Percentiles rank a stretch among this genome's conserved stretches.
These are phyloP conservation scores for Phaffomyces antillensis DNA, from an alignment of 805 yeast species.

Conservation along the genomic window DNA sequence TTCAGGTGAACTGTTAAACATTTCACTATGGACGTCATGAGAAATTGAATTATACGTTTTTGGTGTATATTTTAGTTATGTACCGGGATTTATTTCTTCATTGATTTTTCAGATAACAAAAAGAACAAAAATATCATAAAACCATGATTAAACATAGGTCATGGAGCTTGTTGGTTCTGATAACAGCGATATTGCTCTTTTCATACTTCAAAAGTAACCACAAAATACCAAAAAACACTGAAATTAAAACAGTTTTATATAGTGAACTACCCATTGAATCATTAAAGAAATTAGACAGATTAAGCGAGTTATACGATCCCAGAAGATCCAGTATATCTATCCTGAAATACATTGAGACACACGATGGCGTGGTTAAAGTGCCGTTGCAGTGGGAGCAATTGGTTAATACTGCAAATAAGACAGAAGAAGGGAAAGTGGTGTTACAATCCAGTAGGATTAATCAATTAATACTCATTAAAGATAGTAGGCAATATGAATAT, in stretches of 20 bases:
- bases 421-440: constrained; percentile 13
- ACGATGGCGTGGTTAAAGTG: neutral
- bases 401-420: constrained; percentile 11
- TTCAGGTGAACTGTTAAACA: constrained; percentile 9
- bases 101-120: too few relatives aligned
- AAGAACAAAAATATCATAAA: too few relatives aligned
- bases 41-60: too few relatives aligned
- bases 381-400: constrained; percentile 16
- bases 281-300: neutral
- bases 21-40: too few relatives aligned
- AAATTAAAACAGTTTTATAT: neutral
- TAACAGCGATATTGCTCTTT: too few relatives aligned
- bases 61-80: too few relatives aligned
- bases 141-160: too few relatives aligned
- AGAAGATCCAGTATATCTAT: constrained; percentile 8
- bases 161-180: too few relatives aligned
- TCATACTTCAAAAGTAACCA: too few relatives aligned
- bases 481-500: constrained; percentile 3
- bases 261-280: neutral
- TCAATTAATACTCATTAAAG: constrained; percentile 14
- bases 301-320: constrained; percentile 5
- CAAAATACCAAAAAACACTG: neutral
- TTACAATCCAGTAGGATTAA: constrained; percentile 7
- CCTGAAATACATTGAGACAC: neutral
- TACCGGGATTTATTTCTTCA: too few relatives aligned